Percentiles rank a stretch among this genome's conserved stretches.
Evolutionary conservation across 495 filamentous ascomycete genomes (phyloP).

Genomic region (Mytilinidion resinicola): DNA sequence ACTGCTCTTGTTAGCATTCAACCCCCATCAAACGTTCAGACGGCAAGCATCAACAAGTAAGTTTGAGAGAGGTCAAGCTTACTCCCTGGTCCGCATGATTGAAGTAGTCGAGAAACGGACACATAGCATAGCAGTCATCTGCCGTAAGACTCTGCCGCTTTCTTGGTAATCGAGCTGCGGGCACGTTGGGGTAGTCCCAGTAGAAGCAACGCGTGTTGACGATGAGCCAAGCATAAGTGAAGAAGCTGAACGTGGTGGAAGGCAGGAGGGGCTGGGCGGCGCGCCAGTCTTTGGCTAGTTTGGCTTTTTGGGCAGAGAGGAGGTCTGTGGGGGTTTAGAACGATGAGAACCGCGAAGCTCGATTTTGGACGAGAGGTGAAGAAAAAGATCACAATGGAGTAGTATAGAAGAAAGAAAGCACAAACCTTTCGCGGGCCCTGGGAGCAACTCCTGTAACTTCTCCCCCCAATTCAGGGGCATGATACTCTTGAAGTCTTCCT

Average conservation of each 20-base stretch:
- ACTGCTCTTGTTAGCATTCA: conserved; percentile 38
- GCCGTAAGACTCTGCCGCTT: conserved; percentile 40
- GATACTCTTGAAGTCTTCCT: conserved; percentile 17
- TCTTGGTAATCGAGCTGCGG: conserved; percentile 42
- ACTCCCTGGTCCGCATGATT: conserved; percentile 62
- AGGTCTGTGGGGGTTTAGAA: conserved; percentile 33
- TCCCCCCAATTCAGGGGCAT: conserved; percentile 22
- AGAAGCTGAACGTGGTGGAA: conserved; percentile 34
- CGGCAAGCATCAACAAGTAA: conserved; percentile 9
- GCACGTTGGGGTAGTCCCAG: conserved; percentile 41
- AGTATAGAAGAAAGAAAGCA: too few species aligned
- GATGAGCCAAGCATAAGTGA: conserved; percentile 69
- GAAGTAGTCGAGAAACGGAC: conserved; percentile 83
- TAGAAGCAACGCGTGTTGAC: conserved; percentile 83
- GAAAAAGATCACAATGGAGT: background rate
- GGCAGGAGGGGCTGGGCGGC: conserved; percentile 7
- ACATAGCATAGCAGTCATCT: conserved; percentile 74
- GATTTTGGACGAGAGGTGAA: background rate
- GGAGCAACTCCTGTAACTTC: conserved; percentile 12
- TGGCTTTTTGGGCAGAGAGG: conserved; percentile 54
- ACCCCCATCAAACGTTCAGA: too few species aligned
- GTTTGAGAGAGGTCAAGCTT: conserved; percentile 24
- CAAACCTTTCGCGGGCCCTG: conserved; percentile 20
- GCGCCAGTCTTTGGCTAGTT: conserved; percentile 42
- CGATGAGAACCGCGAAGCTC: too few species aligned